Percentiles rank a stretch among this genome's conserved stretches.
Evolutionary conservation across 2,329 filamentous ascomycete genomes (phyloP).

Genomic region (Macrophomina tecta): DNA sequence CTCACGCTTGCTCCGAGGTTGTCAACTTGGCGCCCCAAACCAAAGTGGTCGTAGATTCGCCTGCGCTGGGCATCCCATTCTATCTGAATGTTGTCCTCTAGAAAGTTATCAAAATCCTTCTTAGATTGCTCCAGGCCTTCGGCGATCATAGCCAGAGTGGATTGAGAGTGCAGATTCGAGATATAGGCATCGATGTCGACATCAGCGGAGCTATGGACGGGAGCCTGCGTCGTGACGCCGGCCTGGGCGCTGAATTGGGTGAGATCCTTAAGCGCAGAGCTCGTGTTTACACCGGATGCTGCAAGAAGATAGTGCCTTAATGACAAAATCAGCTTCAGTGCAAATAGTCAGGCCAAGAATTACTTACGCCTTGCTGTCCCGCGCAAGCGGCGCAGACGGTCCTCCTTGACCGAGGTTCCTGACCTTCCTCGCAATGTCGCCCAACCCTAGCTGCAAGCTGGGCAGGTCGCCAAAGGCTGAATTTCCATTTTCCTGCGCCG

Average conservation of each 20-base stretch:
- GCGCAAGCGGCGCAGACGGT: conserved; percentile 57
- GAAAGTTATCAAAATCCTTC: conserved; percentile 88
- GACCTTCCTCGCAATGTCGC: conserved; percentile 79
- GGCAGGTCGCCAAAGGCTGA: conserved; percentile 76
- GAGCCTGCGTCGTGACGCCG: conserved; percentile 64
- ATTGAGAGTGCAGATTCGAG: conserved; percentile 85
- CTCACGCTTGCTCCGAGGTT: conserved; percentile 43
- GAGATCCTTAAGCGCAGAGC: conserved; percentile 83
- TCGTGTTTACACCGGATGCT: conserved; percentile 89
- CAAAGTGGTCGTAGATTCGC: conserved; percentile 95
- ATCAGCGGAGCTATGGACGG: conserved; percentile 52
- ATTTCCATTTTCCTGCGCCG: conserved; percentile 67
- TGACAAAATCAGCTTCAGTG: conserved; percentile 31
- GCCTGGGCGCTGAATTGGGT: conserved; percentile 73
- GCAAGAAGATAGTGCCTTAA: conserved; percentile 86
- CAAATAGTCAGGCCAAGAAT: not conserved
- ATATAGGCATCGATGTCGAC: conserved; percentile 74
- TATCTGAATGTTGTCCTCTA: conserved; percentile 92
- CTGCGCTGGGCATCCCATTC: conserved; percentile 95
- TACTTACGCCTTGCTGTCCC: conserved; percentile 53
- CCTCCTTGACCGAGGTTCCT: conserved; percentile 79
- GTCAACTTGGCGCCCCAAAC: conserved; percentile 64
- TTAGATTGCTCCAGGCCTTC: conserved; percentile 90
- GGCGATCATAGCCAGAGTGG: conserved; percentile 86
- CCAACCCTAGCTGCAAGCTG: conserved; percentile 86